A percentile compares a stretch with the other conserved stretches of the same genome.
These are phyloP conservation scores for Oenanthe sinensis DNA, from an alignment of 129 eudicot genomes.

Conservation along the genomic window DNA sequence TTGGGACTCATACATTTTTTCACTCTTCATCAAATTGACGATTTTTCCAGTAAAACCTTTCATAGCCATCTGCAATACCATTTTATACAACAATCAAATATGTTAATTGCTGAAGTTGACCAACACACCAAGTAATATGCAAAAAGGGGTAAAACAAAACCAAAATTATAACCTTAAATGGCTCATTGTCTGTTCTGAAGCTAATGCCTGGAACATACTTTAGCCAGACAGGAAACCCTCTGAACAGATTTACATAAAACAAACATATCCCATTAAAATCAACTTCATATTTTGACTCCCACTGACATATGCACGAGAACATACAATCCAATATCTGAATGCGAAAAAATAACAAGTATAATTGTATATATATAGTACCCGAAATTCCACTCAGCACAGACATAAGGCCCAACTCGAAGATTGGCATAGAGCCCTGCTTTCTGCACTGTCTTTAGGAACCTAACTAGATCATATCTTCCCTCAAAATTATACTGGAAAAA, in stretches of 20 bases:
- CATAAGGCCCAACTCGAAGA: conserved; percentile 86
- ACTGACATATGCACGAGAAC: neutral
- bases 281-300: neutral
- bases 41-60: conserved; percentile 61
- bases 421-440: conserved; percentile 81
- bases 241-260: conserved; percentile 20
- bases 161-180: conserved; percentile 56
- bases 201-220: conserved; percentile 78
- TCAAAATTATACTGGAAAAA: conserved; percentile 59
- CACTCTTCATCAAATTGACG: conserved; percentile 64
- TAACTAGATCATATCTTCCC: conserved; percentile 78
- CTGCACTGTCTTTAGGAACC: conserved; percentile 73
- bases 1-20: conserved; percentile 64
- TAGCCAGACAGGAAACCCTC: conserved; percentile 91
- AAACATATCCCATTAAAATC: conserved; percentile 1
- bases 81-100: conserved; percentile 10
- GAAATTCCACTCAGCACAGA: conserved; percentile 93
- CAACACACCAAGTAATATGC: neutral
- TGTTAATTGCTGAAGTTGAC: neutral
- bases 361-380: conserved; percentile 36
- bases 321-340: conserved; percentile 13
- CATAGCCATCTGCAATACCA: conserved; percentile 62
- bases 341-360: neutral
- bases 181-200: conserved; percentile 84
- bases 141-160: neutral